Base-by-base conservation (phyloP, 495 filamentous ascomycete species). In the Thozetella sp. region DNA sequence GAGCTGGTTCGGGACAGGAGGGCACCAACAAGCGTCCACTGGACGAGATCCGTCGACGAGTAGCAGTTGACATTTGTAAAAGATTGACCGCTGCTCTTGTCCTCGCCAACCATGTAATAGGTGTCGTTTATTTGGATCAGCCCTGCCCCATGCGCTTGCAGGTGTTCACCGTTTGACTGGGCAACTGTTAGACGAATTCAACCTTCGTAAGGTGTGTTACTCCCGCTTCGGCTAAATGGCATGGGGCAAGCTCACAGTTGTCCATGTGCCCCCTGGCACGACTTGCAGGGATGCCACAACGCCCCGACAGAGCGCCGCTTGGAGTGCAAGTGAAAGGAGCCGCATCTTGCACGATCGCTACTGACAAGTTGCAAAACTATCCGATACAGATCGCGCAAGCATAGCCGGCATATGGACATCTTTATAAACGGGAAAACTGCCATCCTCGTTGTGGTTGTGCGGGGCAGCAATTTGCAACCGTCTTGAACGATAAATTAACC, bases 41-140 rank as follows among this genome's bases (percentile, higher is more conserved):
- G 74, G 0, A 90, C 79, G 0, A 90, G 77, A 68, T 90, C 80
- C 20, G 63, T 66, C 3, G 81, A 83, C 3, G 78, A 76, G 65
- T 84, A 83, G 64, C 76, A 78, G 67, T 88, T 88, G 51, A 90
- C 74, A 61, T 80, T 83, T 59, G 84, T 77, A 67, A 90, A 90
- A 6, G 75, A 67, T 27, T 70, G 75, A 25, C 87, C 88, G 48
- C 77, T 63, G 2, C 79, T 74, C 68, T 90, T 89, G 72, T 90
- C 86, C 71, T 90, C 88, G 48, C 88, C 88, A 46, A 89, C 75
- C 56, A 83, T 72, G 73, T 89, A 88, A 75, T 84, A 90, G 0
- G 75, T 77, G 19, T 72, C 73, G 59, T 81, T 76, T 2, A 79
- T 82, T 51, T 83, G 67, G 65, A 85, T 80, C 17, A 87, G 58